Evolutionary conservation across 1,284 basidiomycete species (phyloP).

Genomic region (Sparassis latifolia): DNA sequence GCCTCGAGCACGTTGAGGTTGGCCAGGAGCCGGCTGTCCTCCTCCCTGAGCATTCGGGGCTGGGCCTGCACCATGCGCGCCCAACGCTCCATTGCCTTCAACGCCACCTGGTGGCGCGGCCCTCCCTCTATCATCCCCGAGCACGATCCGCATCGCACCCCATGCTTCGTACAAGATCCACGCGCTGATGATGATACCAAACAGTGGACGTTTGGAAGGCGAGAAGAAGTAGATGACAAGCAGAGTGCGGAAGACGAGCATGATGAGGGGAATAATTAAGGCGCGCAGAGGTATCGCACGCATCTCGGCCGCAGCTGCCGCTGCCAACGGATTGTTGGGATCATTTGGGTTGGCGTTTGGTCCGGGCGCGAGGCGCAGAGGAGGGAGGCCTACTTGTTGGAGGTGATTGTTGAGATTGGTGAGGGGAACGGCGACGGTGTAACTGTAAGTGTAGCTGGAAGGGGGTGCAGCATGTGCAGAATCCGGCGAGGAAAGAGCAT

Average conservation of each 20-base stretch:
- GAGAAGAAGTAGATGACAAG: conserved; percentile 76
- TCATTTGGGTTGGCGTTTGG: conserved; percentile 18
- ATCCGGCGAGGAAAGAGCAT: conserved; percentile 17
- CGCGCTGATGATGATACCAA: conserved; percentile 56
- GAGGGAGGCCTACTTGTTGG: conserved; percentile 54
- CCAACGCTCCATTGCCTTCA: conserved; percentile 6
- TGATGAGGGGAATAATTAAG: conserved; percentile 56
- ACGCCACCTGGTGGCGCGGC: conserved; percentile 8
- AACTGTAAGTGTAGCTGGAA: conserved; percentile 7
- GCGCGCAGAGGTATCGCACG: conserved; percentile 51
- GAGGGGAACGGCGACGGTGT: conserved; percentile 19
- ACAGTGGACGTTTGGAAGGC: conserved; percentile 66
- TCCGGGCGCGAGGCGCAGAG: conserved; percentile 32
- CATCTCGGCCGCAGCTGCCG: conserved; percentile 32
- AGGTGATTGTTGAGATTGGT: conserved; percentile 53
- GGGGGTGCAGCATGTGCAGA: conserved; percentile 19
- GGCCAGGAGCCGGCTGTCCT: conserved; percentile 1
- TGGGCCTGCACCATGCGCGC: conserved; percentile 8
- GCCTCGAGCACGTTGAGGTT: neutral
- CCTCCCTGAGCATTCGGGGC: conserved; percentile 2
- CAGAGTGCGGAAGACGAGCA: conserved; percentile 62
- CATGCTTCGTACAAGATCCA: conserved; percentile 77
- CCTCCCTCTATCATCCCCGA: conserved; percentile 37
- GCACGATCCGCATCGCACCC: conserved; percentile 55
- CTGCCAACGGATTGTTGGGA: conserved; percentile 23